Evolutionary conservation across 2,329 filamentous ascomycete species (phyloP).

Genomic region (Arthrobotrys sphaeroides): DNA sequence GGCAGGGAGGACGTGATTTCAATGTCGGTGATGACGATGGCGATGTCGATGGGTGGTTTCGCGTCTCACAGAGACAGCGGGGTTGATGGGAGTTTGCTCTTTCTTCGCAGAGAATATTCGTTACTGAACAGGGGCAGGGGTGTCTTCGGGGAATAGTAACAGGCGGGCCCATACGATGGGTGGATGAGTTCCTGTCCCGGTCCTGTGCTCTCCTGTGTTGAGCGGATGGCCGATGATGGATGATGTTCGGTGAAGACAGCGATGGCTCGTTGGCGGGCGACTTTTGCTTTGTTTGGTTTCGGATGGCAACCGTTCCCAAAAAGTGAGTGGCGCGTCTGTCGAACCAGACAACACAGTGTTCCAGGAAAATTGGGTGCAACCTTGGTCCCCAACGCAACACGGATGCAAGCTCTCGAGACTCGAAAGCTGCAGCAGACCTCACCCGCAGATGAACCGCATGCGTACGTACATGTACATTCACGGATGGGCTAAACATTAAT

Average conservation of each 20-base stretch:
- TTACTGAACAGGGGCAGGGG: not conserved
- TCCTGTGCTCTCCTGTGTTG: too few relatives aligned
- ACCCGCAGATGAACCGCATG: too few relatives aligned
- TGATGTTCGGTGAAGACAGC: slow-evolving; percentile 7
- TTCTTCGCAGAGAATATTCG: not conserved
- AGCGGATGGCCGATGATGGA: slow-evolving; percentile 3
- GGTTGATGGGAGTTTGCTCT: not conserved
- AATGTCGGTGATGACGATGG: not conserved
- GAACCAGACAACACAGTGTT: slow-evolving; percentile 17
- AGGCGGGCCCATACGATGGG: too few relatives aligned
- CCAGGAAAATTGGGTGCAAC: not conserved
- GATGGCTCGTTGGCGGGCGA: slow-evolving; percentile 28
- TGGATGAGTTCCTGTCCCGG: too few relatives aligned
- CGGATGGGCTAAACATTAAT: too few relatives aligned
- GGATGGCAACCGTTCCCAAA: slow-evolving; percentile 5
- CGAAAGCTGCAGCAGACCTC: too few relatives aligned
- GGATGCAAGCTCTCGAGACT: too few relatives aligned
- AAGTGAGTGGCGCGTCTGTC: slow-evolving; percentile 45
- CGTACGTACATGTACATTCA: too few relatives aligned
- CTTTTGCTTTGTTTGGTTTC: slow-evolving; percentile 43
- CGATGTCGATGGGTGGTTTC: slow-evolving; percentile 3
- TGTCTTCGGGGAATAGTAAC: not conserved
- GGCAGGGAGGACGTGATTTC: not conserved
- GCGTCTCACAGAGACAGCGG: slow-evolving; percentile 51
- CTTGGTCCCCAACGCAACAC: not conserved